These are phyloP conservation scores for Russula brevipes DNA, from an alignment of 768 basidiomycete species.

Conservation along the genomic window DNA sequence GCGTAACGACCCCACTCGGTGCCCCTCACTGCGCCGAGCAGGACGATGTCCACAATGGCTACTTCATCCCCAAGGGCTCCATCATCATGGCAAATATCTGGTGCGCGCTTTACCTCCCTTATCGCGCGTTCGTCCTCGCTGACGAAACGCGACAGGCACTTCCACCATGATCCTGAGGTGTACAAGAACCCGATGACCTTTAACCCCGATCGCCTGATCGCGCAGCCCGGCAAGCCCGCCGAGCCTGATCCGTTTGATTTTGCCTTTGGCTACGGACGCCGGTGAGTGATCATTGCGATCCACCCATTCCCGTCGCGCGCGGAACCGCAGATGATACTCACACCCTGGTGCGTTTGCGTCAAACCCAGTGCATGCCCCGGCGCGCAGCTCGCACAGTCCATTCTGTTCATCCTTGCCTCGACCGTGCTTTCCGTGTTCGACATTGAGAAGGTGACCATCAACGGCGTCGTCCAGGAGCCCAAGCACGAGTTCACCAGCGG, in stretches of 20 bases:
- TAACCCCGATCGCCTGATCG: slow-evolving; percentile 32
- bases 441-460: slow-evolving; percentile 18
- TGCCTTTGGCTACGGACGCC: slow-evolving; percentile 30
- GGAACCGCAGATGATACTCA: neutral
- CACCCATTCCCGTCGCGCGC: neutral
- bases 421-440: slow-evolving; percentile 25
- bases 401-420: slow-evolving; percentile 23
- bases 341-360: neutral
- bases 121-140: neutral
- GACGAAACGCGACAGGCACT: slow-evolving; percentile 24
- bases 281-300: slow-evolving; percentile 15
- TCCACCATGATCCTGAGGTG: slow-evolving; percentile 30
- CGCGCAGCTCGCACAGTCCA: slow-evolving; percentile 24
- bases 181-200: slow-evolving; percentile 31
- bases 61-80: slow-evolving; percentile 38
- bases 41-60: slow-evolving; percentile 38
- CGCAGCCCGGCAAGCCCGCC: slow-evolving; percentile 16
- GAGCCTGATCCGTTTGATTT: slow-evolving; percentile 25
- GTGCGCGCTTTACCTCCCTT: slow-evolving; percentile 20
- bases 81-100: slow-evolving; percentile 35
- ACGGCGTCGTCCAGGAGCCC: slow-evolving; percentile 24
- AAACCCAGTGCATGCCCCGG: slow-evolving; percentile 23
- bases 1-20: slow-evolving; percentile 25
- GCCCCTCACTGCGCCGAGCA: slow-evolving; percentile 35
- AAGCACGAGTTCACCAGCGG: slow-evolving; percentile 19